phyloP scores from a whole-genome alignment of 768 basidiomycete genomes.

The Naganishia antarctica region DNA sequence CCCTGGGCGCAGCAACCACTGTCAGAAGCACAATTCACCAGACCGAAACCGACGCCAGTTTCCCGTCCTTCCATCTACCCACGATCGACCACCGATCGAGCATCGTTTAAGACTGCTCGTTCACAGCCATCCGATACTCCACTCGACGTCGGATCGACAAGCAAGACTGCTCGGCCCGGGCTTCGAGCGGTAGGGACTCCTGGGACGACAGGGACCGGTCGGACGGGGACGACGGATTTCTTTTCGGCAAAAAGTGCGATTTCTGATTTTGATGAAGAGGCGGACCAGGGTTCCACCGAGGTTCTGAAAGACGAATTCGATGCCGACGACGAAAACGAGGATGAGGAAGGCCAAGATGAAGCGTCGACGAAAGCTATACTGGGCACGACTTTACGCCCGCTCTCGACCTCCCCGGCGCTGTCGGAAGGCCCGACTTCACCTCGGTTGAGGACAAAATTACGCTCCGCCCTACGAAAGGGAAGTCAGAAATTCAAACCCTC shows the following conservation, averaged over 20 bases:
- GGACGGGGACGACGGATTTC: constrained; percentile 9
- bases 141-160: neutral
- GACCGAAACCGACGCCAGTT: neutral
- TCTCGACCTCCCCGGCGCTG: neutral
- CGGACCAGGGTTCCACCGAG: neutral
- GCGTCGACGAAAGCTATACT: no score
- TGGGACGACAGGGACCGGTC: neutral
- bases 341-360: no score
- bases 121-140: neutral
- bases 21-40: neutral
- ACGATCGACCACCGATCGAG: neutral
- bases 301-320: no score
- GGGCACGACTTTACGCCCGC: no score
- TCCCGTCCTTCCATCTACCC: constrained; percentile 8
- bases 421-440: neutral
- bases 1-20: no score
- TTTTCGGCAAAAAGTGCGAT: neutral
- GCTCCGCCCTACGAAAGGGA: neutral
- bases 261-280: neutral
- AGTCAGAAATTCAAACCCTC: neutral
- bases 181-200: neutral
- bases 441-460: neutral
- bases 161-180: no score
- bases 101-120: constrained; percentile 9
- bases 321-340: no score